Conservation (phyloP, 169 alveolate genomes). For the Eimeria sp. region DNA sequence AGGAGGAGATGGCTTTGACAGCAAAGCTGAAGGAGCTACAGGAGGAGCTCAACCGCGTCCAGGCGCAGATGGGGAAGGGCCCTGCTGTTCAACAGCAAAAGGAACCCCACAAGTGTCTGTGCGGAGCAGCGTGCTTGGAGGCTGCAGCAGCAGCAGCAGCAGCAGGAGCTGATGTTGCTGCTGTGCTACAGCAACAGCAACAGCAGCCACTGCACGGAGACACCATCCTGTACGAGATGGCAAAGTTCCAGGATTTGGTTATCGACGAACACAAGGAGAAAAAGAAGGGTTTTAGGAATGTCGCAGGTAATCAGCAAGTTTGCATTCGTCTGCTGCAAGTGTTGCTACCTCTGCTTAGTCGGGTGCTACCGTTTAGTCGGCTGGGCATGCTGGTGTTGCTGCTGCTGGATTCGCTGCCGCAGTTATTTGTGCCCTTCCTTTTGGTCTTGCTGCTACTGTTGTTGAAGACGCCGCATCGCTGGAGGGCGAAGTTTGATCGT, state of each 20-base stretch:
- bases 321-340: constrained; percentile 4
- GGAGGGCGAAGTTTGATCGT: neutral
- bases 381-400: neutral
- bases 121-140: constrained; percentile 31
- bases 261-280: constrained; percentile 78
- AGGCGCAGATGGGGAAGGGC: constrained; percentile 55
- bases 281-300: constrained; percentile 51
- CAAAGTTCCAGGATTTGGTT: constrained; percentile 72
- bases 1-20: constrained; percentile 25
- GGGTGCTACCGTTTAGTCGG: neutral
- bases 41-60: constrained; percentile 44
- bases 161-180: constrained; percentile 71
- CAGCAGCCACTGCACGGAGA: constrained; percentile 70
- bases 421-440: neutral
- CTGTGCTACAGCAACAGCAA: constrained; percentile 61
- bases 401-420: neutral
- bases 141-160: constrained; percentile 60
- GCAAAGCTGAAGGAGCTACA: constrained; percentile 54
- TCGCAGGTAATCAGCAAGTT: constrained; percentile 23
- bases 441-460: neutral
- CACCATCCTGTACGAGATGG: constrained; percentile 48
- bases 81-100: constrained; percentile 48
- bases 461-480: neutral
- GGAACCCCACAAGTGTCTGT: constrained; percentile 39
- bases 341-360: neutral